phyloP scores from a whole-genome alignment of 2,329 filamentous ascomycete genomes.

The Amauroascus niger region DNA sequence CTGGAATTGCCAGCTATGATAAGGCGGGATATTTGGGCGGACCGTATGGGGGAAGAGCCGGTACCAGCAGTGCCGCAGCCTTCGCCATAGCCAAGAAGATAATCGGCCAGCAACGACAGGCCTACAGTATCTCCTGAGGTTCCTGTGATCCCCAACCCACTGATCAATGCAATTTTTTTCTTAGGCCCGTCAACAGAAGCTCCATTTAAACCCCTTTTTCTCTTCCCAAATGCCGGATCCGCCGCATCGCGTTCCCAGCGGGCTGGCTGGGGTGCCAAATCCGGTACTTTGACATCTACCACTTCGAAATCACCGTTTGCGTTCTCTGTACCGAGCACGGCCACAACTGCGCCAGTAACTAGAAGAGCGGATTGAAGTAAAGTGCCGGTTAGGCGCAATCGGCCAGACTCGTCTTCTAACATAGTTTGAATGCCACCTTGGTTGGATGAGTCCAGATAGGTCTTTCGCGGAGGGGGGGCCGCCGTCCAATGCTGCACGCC shows the following conservation, averaged over 20 bases:
- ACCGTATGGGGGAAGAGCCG: slow-evolving; percentile 35
- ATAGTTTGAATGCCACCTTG: slow-evolving; percentile 54
- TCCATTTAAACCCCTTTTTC: slow-evolving; percentile 23
- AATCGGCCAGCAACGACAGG: slow-evolving; percentile 72
- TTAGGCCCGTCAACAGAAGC: slow-evolving; percentile 40
- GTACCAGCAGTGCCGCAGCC: slow-evolving; percentile 42
- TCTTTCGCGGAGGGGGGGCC: slow-evolving; percentile 64
- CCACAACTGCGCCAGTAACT: slow-evolving; percentile 87
- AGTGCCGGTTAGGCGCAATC: slow-evolving; percentile 67
- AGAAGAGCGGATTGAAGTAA: slow-evolving; percentile 59
- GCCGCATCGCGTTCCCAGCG: slow-evolving; percentile 60
- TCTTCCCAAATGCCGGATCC: slow-evolving; percentile 21
- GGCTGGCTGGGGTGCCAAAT: slow-evolving; percentile 69
- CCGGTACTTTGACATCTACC: slow-evolving; percentile 78
- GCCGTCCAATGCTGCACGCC: slow-evolving; percentile 68
- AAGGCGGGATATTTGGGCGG: slow-evolving; percentile 62
- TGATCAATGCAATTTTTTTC: slow-evolving; percentile 77
- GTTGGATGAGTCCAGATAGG: slow-evolving; percentile 54
- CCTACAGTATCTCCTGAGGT: slow-evolving; percentile 63
- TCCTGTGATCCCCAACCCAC: slow-evolving; percentile 74
- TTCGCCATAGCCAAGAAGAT: slow-evolving; percentile 69
- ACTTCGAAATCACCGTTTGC: slow-evolving; percentile 85
- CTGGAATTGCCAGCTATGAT: slow-evolving; percentile 84
- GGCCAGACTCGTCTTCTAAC: slow-evolving; percentile 91
- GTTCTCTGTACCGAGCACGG: slow-evolving; percentile 92